Conservation (phyloP, 1,139 yeast species). For the Blastobotrys apis region DNA sequence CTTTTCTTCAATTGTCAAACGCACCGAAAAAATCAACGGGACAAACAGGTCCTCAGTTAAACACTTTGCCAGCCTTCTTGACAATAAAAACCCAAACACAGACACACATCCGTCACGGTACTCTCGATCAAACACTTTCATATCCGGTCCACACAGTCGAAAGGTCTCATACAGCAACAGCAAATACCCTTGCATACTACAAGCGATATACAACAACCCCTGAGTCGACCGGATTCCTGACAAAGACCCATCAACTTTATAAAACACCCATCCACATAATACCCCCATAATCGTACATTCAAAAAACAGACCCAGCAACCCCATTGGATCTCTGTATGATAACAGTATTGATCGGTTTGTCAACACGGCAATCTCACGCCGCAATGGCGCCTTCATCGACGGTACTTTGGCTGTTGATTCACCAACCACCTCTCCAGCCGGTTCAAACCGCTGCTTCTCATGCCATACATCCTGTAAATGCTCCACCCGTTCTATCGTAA, state of each 20-base stretch:
- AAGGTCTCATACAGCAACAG: constrained; percentile 70
- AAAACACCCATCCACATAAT: constrained; percentile 73
- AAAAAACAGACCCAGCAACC: constrained; percentile 49
- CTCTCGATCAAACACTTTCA: constrained; percentile 68
- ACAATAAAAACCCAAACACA: constrained; percentile 60
- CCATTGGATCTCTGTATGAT: constrained; percentile 56
- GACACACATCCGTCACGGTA: constrained; percentile 66
- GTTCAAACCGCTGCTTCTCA: constrained; percentile 10
- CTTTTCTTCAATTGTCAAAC: constrained; percentile 6
- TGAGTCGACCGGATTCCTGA: constrained; percentile 66
- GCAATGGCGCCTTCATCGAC: constrained; percentile 35
- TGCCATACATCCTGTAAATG: constrained; percentile 52
- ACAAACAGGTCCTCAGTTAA: constrained; percentile 67
- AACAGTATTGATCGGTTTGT: constrained; percentile 53
- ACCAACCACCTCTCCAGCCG: constrained; percentile 2
- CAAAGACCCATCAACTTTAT: constrained; percentile 54
- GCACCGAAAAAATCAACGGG: constrained; percentile 50
- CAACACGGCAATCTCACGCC: constrained; percentile 52
- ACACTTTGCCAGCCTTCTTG: constrained; percentile 64
- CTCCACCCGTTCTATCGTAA: constrained; percentile 45
- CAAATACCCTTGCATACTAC: constrained; percentile 64
- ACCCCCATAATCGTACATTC: constrained; percentile 58
- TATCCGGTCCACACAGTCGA: constrained; percentile 64
- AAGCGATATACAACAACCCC: constrained; percentile 59
- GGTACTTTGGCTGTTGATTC: constrained; percentile 9